Evolutionary conservation across 306 rosid genomes (phyloP), one percentile per base, ranked within the genome.

Genomic region (Dalbergia cultrata): DNA sequence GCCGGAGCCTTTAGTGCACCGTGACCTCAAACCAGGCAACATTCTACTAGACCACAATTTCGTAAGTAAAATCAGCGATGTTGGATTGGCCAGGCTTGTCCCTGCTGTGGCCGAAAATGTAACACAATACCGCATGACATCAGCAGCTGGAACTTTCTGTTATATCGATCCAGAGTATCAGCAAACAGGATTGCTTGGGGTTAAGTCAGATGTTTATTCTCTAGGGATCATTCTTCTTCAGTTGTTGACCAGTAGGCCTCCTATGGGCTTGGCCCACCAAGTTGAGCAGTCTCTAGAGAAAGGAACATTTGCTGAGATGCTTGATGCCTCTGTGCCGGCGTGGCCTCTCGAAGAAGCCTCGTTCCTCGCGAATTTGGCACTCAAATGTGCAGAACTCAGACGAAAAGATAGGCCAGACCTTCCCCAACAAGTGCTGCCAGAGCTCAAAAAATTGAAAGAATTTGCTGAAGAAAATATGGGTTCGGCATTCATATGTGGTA

Each of bases 81-180:
- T 95, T 3, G 99, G 99, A 63, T 77, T 93, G 82, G 99, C 99
- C 7, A 90, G 96, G 76, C 90, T 95, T 41, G 87, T 95, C 77
- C 99, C 99, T 16, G 94, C 87, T 0, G 87, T 88, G 4, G 98
- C 98, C 2, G 99, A 88, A 63, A 93, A 95, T 41, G 90, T 72
- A 16, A 93, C 99, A 22, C 99, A 93, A 65, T 95, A 81, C 84
- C 60, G 74, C 50, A 75, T 90, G 91, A 95, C 99, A 13, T 84
- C 97, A 5, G 79, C 99, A 31, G 99, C 99, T 0, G 99, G 99
- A 83, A 93, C 98, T 5, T 95, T 93, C 78, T 95, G 99, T 84
- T 95, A 95, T n/a, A 95, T 95, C 12, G 99, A 93, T 81, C 99
- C 99, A 0, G 99, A 95, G 83, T 95, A 95, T 86, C 99, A 93